Evolutionary conservation across 805 yeast species (phyloP).

Genomic region (Metschnikowia kofuensis): DNA sequence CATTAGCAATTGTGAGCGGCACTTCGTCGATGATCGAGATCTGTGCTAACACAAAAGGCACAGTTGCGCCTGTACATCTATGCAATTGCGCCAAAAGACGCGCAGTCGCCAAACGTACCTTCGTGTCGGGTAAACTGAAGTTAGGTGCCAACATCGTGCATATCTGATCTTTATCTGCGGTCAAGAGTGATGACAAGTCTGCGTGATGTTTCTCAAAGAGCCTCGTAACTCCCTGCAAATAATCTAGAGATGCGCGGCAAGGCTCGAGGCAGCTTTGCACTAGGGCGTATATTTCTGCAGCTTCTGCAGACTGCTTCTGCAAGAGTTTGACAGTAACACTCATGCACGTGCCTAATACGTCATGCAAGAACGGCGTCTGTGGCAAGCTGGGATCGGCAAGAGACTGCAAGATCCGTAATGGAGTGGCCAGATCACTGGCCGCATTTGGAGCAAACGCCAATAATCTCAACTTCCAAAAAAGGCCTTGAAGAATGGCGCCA

Average conservation of each 20-base stretch:
- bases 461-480: slow-evolving; percentile 10
- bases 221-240: slow-evolving; percentile 3
- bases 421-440: slow-evolving; percentile 1
- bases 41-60: slow-evolving; percentile 46
- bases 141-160: slow-evolving; percentile 23
- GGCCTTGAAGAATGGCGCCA: slow-evolving; percentile 1
- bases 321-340: slow-evolving; percentile 3
- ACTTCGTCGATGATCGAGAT: slow-evolving; percentile 55
- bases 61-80: slow-evolving; percentile 19
- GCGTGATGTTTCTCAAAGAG: slow-evolving; percentile 1
- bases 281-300: slow-evolving; percentile 1
- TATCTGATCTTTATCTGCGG: slow-evolving; percentile 6
- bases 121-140: slow-evolving; percentile 48
- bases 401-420: slow-evolving; percentile 2
- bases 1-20: slow-evolving; percentile 64
- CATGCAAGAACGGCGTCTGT: slow-evolving; percentile 7
- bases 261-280: slow-evolving; percentile 5
- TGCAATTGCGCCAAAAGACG: slow-evolving; percentile 39
- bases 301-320: neutral
- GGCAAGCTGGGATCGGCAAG: slow-evolving; percentile 7
- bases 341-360: slow-evolving; percentile 5
- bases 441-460: slow-evolving; percentile 5
- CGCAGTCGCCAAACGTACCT: slow-evolving; percentile 50
- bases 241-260: slow-evolving; percentile 7
- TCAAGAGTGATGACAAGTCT: neutral